These are phyloP conservation scores for Lactarius pseudohatsudake DNA, from an alignment of 768 basidiomycete genomes.

Conservation along the genomic window DNA sequence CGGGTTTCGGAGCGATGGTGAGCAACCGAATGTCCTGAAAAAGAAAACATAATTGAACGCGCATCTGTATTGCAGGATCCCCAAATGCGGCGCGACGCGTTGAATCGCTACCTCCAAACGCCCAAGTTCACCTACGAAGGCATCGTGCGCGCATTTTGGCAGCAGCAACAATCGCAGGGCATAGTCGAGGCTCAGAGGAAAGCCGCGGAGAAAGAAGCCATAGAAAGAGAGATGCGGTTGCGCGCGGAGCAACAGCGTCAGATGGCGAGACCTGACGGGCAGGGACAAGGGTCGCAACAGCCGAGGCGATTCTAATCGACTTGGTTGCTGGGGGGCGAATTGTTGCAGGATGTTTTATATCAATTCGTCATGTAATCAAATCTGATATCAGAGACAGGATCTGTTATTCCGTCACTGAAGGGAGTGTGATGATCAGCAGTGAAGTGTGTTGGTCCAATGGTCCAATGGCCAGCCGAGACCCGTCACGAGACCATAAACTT, in stretches of 20 bases:
- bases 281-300: conserved; percentile 22
- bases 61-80: conserved; percentile 12
- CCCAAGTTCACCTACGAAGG: conserved; percentile 19
- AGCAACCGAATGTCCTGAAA: background rate
- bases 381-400: background rate
- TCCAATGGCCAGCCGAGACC: background rate
- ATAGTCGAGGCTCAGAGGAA: conserved; percentile 15
- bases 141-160: conserved; percentile 16
- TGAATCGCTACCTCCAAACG: conserved; percentile 18
- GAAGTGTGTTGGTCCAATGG: background rate
- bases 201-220: conserved; percentile 12
- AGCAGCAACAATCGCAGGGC: conserved; percentile 19
- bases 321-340: background rate
- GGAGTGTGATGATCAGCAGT: background rate
- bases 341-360: background rate
- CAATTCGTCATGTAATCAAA: background rate
- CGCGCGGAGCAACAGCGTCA: conserved; percentile 17
- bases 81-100: conserved; percentile 12
- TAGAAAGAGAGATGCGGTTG: conserved; percentile 17
- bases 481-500: background rate
- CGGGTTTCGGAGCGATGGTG: conserved; percentile 21
- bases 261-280: conserved; percentile 11
- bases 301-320: conserved; percentile 11
- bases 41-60: background rate
- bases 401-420: background rate